These are phyloP conservation scores for Pythium guiyangense DNA, from an alignment of 352 stramenopile genomes.

Conservation along the genomic window DNA sequence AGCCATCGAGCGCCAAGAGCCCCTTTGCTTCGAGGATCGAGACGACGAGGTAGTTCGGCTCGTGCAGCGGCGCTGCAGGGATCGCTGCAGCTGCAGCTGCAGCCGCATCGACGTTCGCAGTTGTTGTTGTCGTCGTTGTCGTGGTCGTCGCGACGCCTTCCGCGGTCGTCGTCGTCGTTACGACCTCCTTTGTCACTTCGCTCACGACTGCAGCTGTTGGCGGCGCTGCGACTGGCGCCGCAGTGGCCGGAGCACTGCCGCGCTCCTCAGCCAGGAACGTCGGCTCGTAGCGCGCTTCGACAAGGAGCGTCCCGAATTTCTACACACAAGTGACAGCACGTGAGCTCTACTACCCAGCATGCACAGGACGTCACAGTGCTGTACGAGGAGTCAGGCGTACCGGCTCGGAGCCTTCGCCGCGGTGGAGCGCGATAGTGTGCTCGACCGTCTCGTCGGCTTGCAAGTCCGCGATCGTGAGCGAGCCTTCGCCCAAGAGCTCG, in stretches of 20 bases:
- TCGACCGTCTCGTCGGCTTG: slow-evolving; percentile 30
- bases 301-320: slow-evolving; percentile 11
- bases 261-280: slow-evolving; percentile 22
- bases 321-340: too few relatives aligned
- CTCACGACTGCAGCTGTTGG: slow-evolving; percentile 3
- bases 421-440: slow-evolving; percentile 18
- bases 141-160: slow-evolving; percentile 9
- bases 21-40: slow-evolving; percentile 58
- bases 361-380: not conserved
- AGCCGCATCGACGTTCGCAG: not conserved
- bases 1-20: slow-evolving; percentile 48
- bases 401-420: slow-evolving; percentile 9
- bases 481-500: slow-evolving; percentile 34
- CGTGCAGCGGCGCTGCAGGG: not conserved
- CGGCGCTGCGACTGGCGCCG: slow-evolving; percentile 3
- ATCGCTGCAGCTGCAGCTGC: not conserved
- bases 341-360: not conserved
- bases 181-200: slow-evolving; percentile 7
- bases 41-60: slow-evolving; percentile 61
- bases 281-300: slow-evolving; percentile 44
- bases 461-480: slow-evolving; percentile 28
- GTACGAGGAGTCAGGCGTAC: too few relatives aligned
- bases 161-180: slow-evolving; percentile 8
- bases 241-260: slow-evolving; percentile 3
- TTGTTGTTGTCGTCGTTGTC: slow-evolving; percentile 13